These are phyloP conservation scores for Apiotrichum sp. DNA, from an alignment of 1,284 basidiomycete species.

Conservation along the genomic window DNA sequence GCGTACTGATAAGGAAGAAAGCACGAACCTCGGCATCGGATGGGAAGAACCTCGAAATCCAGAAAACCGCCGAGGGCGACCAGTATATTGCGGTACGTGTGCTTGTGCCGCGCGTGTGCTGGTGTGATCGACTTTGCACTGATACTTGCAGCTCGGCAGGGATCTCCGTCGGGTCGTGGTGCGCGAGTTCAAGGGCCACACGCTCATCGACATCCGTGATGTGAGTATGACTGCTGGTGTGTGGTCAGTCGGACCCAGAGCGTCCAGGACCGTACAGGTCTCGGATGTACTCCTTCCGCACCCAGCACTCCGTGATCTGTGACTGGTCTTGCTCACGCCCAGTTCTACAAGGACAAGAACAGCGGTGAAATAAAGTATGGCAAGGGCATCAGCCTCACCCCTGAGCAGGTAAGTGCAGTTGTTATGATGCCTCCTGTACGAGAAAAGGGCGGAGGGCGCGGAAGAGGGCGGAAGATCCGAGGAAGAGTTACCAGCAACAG, in stretches of 20 bases:
- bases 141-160: conserved; percentile 3
- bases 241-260: no score
- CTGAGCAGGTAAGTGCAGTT: conserved; percentile 58
- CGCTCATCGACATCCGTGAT: conserved; percentile 69
- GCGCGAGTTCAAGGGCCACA: conserved; percentile 60
- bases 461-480: no score
- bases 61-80: conserved; percentile 8
- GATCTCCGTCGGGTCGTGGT: conserved; percentile 67
- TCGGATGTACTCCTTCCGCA: no score
- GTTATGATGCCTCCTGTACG: no score
- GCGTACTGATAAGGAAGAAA: no score
- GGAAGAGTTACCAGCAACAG: no score
- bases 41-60: background rate
- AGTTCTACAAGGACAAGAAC: conserved; percentile 57
- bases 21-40: background rate
- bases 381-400: conserved; percentile 65
- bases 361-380: conserved; percentile 64
- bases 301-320: no score
- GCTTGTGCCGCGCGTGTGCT: no score
- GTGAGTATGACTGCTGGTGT: no score
- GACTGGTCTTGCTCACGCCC: no score
- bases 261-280: no score
- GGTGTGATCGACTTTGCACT: background rate
- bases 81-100: conserved; percentile 6
- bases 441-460: no score